Conservation (phyloP, 495 filamentous ascomycete species). For the Choiromyces venosus region DNA sequence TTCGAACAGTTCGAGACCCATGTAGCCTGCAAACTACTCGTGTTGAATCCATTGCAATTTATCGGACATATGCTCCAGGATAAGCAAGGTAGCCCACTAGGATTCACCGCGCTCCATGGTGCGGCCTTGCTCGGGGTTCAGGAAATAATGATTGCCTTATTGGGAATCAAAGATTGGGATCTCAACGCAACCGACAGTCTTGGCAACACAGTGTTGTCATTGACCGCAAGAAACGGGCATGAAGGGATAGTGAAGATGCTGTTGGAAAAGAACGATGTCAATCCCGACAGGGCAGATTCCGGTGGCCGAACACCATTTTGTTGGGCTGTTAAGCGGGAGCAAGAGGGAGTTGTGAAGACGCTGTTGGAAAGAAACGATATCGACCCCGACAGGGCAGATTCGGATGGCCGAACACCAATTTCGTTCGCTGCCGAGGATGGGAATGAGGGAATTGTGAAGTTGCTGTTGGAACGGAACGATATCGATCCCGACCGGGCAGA, state of each 20-base stretch:
- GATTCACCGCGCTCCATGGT: neutral
- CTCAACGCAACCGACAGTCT: neutral
- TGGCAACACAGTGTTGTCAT: neutral
- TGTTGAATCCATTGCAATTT: neutral
- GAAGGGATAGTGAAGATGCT: neutral
- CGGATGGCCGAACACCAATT: conserved; percentile 36
- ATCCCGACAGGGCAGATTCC: neutral
- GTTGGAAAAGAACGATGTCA: neutral
- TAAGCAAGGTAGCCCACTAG: neutral
- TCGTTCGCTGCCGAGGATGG: conserved; percentile 40
- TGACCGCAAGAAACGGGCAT: neutral
- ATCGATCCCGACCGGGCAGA: conserved; percentile 25
- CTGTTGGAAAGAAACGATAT: conserved; percentile 18
- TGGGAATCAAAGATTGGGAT: neutral
- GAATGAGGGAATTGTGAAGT: conserved; percentile 28
- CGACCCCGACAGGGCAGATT: conserved; percentile 26
- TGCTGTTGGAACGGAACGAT: conserved; percentile 31
- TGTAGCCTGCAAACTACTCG: neutral
- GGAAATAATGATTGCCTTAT: neutral
- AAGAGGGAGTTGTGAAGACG: too few relatives aligned
- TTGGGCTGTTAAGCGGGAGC: neutral
- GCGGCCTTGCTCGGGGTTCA: neutral
- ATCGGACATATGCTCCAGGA: too few relatives aligned
- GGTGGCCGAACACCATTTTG: neutral
- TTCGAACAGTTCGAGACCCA: neutral